phyloP scores from a whole-genome alignment of 805 yeast species.

The Ogataea paraovalis region DNA sequence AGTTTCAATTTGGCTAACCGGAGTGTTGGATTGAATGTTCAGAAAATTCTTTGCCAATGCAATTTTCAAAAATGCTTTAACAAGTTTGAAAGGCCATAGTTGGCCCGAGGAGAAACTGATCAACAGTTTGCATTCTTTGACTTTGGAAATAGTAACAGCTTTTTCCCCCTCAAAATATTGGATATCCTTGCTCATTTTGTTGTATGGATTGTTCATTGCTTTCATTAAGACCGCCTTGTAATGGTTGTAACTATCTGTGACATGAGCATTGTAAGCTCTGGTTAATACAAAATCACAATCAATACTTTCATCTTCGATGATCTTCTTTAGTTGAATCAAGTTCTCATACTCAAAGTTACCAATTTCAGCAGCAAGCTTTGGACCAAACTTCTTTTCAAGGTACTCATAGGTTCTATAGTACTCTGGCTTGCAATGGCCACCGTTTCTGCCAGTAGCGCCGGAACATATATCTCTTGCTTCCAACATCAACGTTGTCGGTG shows the following conservation, averaged over 20 bases:
- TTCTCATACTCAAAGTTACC: constrained; percentile 37
- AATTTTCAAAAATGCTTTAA: constrained; percentile 30
- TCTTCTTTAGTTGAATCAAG: constrained; percentile 28
- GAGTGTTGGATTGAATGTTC: constrained; percentile 40
- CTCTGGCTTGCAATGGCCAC: constrained; percentile 45
- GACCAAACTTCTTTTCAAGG: constrained; percentile 19
- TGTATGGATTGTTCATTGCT: constrained; percentile 23
- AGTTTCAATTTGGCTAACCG: constrained; percentile 28
- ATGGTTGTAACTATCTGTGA: constrained; percentile 8
- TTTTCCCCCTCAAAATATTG: constrained; percentile 32
- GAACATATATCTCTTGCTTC: constrained; percentile 41
- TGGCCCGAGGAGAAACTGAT: constrained; percentile 39
- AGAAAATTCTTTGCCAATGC: constrained; percentile 29
- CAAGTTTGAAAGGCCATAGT: constrained; percentile 41
- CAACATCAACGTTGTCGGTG: constrained; percentile 24
- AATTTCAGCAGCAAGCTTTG: constrained; percentile 32
- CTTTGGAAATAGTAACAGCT: constrained; percentile 29
- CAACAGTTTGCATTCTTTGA: constrained; percentile 27
- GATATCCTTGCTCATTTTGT: constrained; percentile 27
- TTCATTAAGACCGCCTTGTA: constrained; percentile 7
- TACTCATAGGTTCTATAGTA: constrained; percentile 15
- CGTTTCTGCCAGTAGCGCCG: constrained; percentile 46
- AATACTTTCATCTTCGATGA: constrained; percentile 31
- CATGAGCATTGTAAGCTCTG: constrained; percentile 29
- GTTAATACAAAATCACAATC: constrained; percentile 31